These are phyloP conservation scores for Fusarium sp. DNA, from an alignment of 2,329 filamentous ascomycete species.

Conservation along the genomic window DNA sequence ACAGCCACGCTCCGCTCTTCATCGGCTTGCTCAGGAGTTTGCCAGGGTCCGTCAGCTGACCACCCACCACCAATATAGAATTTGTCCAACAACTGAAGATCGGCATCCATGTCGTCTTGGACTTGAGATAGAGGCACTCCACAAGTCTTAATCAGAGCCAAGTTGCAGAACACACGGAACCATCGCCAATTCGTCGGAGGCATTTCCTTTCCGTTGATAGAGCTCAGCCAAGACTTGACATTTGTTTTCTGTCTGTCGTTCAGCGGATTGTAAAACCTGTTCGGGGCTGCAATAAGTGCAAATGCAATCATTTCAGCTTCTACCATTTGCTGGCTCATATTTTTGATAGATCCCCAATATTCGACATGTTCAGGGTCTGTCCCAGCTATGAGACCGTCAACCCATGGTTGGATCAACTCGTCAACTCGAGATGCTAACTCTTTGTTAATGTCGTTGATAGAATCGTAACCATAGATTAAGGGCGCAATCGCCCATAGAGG, in stretches of 20 bases:
- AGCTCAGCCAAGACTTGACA: constrained; percentile 55
- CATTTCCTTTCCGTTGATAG: constrained; percentile 59
- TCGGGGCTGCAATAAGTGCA: constrained; percentile 58
- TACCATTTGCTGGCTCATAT: constrained; percentile 65
- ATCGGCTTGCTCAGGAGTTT: constrained; percentile 35
- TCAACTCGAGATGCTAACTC: constrained; percentile 2
- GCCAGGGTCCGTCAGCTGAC: constrained; percentile 61
- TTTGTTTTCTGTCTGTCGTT: constrained; percentile 49
- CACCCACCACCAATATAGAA: constrained; percentile 61
- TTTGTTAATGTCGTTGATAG: constrained; percentile 48
- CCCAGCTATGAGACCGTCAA: constrained; percentile 47
- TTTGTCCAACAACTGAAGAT: constrained; percentile 57
- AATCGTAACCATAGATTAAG: constrained; percentile 53
- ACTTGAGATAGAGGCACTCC: constrained; percentile 52
- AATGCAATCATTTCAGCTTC: constrained; percentile 64
- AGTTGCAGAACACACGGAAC: constrained; percentile 63
- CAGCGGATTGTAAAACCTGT: constrained; percentile 50
- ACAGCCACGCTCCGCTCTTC: constrained; percentile 4
- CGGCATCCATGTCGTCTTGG: constrained; percentile 53
- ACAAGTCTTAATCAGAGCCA: constrained; percentile 58
- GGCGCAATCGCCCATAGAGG: constrained; percentile 53
- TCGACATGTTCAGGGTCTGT: constrained; percentile 51
- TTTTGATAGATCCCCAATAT: constrained; percentile 61
- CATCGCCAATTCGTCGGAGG: constrained; percentile 64
- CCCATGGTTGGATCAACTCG: constrained; percentile 48